Percentiles rank a stretch among this genome's conserved stretches.
phyloP scores from a whole-genome alignment of 2,329 filamentous ascomycete species.

The Tolypocladium inflatum region DNA sequence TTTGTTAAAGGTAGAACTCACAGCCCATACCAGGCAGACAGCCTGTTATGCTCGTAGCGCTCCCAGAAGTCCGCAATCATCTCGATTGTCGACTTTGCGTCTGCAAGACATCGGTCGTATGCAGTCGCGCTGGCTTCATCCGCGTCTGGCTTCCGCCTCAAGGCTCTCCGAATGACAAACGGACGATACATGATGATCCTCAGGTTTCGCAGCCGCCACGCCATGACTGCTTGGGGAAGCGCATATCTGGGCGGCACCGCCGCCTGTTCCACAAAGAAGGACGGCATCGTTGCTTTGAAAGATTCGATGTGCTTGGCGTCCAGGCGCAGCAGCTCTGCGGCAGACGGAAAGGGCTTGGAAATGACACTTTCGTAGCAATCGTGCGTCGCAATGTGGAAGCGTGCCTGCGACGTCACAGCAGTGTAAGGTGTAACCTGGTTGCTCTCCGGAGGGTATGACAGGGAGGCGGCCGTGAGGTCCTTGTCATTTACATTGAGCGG shows the following conservation, averaged over 20 bases:
- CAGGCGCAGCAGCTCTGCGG: conserved; percentile 28
- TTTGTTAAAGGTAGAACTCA: conserved; percentile 7
- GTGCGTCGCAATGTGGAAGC: conserved; percentile 33
- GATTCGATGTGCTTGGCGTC: conserved; percentile 27
- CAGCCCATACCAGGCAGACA: conserved; percentile 33
- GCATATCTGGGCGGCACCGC: conserved; percentile 24
- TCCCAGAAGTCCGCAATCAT: conserved; percentile 29
- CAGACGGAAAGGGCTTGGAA: conserved; percentile 30
- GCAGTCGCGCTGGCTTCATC: conserved; percentile 11
- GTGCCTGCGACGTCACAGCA: conserved; percentile 30
- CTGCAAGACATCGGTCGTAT: conserved; percentile 24
- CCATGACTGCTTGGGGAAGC: conserved; percentile 30
- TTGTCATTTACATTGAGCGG: conserved; percentile 35
- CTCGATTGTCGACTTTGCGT: conserved; percentile 29
- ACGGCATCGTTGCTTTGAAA: conserved; percentile 25
- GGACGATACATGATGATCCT: conserved; percentile 38
- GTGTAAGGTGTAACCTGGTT: conserved; percentile 32
- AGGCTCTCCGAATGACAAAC: conserved; percentile 30
- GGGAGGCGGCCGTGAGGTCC: conserved; percentile 23
- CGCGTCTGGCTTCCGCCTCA: conserved; percentile 9
- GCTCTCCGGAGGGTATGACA: conserved; percentile 22
- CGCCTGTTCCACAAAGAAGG: conserved; percentile 23
- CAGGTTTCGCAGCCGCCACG: conserved; percentile 33
- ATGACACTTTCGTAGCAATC: conserved; percentile 36
- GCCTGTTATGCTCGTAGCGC: conserved; percentile 23